Base-by-base conservation (phyloP, 1,139 yeast genomes). In the Candida albicans region DNA sequence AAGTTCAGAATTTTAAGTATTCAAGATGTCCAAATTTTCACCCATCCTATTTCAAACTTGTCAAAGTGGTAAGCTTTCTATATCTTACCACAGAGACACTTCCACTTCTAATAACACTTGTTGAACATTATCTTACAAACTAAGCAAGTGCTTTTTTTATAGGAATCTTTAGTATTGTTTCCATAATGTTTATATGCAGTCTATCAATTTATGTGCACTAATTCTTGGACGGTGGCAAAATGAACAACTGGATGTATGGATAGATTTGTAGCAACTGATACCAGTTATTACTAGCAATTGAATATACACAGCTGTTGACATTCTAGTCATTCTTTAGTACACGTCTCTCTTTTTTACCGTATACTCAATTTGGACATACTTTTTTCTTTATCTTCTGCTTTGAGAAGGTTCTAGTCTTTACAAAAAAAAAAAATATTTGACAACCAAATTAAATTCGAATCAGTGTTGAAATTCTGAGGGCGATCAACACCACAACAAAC, bases 191-290 rank as follows among this genome's bases (percentile, higher is more conserved):
- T 10, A 27, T 27, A 27, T 27, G 12, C 29, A 27, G 29, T 27
- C 29, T 27, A 27, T 27, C 8, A 18, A 18, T 18, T n/a, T 18
- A 18, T 18, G 22, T 18, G 22, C 22, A 18, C 22, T 18, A 18
- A 4, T 18, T 18, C 5, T 18, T 18, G 22, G 18, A 15, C 33
- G 38, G 38, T 35, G 38, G 38, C 38, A 35, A 35, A 35, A 35
- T 35, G 33, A 14, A 28, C 26, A 27, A 3, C 22, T 18, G 22
- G 22, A 18, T 18, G 22, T 35, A 24, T 30, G 32, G 32, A 14
- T 14, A 35, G 28, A 35, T 12, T 35, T 18, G 22, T 18, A 18
- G 22, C 22, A 18, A 18, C 22, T 4, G 22, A 18, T 18, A 18
- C 22, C 22, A 18, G 3, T 18, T 18, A 4, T 18, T 5, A 18